Conservation (phyloP, 1,284 basidiomycete species). For the Meira nashicola region DNA sequence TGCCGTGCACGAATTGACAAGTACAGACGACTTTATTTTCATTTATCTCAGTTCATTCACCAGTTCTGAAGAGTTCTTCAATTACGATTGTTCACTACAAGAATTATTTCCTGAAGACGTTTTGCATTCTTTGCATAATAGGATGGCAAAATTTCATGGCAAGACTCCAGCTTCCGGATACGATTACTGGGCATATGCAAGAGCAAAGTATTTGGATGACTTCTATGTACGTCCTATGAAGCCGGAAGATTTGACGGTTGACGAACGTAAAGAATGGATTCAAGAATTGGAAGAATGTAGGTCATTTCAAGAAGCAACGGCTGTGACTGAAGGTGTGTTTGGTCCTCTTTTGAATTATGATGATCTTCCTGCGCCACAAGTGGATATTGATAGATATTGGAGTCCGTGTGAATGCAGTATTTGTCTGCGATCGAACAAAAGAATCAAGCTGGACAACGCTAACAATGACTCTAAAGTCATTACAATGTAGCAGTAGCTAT, state of each 20-base stretch:
- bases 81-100: too few species aligned
- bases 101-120: too few species aligned
- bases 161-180: neutral
- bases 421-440: slow-evolving; percentile 1
- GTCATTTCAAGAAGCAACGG: neutral
- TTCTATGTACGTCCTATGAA: neutral
- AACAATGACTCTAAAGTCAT: too few species aligned
- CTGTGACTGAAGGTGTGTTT: neutral
- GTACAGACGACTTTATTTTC: too few species aligned
- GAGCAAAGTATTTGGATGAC: neutral
- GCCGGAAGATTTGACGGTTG: neutral
- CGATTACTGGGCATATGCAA: neutral
- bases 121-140: too few species aligned
- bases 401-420: slow-evolving; percentile 3
- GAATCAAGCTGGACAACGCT: neutral
- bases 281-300: neutral
- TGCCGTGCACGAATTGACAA: too few species aligned
- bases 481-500: too few species aligned
- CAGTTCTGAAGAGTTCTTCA: too few species aligned
- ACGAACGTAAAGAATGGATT: neutral
- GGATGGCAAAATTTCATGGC: too few species aligned
- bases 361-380: neutral
- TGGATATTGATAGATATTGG: neutral
- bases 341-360: neutral
- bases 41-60: too few species aligned